Evolutionary conservation across 306 rosid genomes (phyloP), one percentile per base, ranked within the genome.

Genomic region (Cicer pinnatifidum): DNA sequence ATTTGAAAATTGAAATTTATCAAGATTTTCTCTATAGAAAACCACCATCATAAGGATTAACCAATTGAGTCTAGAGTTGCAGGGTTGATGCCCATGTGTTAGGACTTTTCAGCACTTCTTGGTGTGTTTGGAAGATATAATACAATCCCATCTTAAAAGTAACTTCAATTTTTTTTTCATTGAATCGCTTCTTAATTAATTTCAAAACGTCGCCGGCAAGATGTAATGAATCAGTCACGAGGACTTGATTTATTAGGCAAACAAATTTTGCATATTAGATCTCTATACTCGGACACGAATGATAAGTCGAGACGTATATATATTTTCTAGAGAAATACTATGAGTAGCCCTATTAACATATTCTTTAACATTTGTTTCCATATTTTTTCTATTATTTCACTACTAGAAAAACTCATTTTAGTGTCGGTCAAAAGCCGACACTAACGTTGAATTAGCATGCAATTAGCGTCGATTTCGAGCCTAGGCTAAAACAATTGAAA

Each of bases 181-280:
- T 7, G 20, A 77, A 73, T 93, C 83, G 91, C 80, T 83, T 87
- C 88, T 84, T 94, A 57, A 86, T 85, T 65, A 88, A 82, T 84
- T 80, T 91, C 88, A 94, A 79, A 53, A 88, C 95, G 9, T 94
- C 99, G 40, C 99, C 99, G 81, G 90, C 90, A 67, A 95, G 99
- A 86, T 91, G 99, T 57, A 95, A 71, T 57, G 97, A 95, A 72
- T 97, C 97, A 4, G 97, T 90, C 33, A 95, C 99, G 57, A 95
- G 96, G 41, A 95, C 99, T 97, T 95, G 89, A 77, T 58, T 45
- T n/a, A 66, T 67, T 68, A 81, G 8, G 52, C 74, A 83, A 16
- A 80, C 19, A 64, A 59, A 59, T 16, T 71, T 71, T 72, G 67
- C 50, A 41, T 69, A 38, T 67, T 46, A 81, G 76, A 84, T 39